phyloP scores from a whole-genome alignment of 1,284 basidiomycete genomes.

The Malassezia cuniculi region DNA sequence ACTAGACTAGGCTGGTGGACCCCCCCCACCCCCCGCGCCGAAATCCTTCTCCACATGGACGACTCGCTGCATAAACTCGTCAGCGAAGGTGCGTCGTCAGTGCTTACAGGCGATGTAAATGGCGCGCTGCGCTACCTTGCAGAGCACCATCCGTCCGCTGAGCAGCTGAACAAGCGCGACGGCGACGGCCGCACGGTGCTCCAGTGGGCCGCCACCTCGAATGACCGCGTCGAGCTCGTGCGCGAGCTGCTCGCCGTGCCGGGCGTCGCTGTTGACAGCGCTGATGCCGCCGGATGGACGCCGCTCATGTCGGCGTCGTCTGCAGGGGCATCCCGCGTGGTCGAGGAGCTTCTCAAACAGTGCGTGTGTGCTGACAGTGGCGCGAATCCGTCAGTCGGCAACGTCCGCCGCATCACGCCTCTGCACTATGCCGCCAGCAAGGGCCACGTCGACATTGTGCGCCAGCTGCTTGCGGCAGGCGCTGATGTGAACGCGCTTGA shows the following conservation, averaged over 20 bases:
- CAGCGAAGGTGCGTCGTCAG: background rate
- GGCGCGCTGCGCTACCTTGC: conserved; percentile 3
- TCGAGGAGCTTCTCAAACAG: conserved; percentile 13
- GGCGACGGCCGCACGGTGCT: conserved; percentile 20
- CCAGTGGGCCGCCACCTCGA: conserved; percentile 18
- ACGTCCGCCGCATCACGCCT: conserved; percentile 15
- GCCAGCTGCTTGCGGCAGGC: conserved; percentile 15
- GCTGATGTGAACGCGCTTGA: conserved; percentile 25
- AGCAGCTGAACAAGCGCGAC: conserved; percentile 10
- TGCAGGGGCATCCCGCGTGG: conserved; percentile 11
- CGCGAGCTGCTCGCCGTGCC: conserved; percentile 9
- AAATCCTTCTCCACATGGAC: too few species aligned
- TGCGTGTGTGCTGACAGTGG: conserved; percentile 8
- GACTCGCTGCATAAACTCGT: background rate
- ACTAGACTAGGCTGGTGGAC: too few species aligned
- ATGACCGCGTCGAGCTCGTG: conserved; percentile 7
- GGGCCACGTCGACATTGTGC: conserved; percentile 22
- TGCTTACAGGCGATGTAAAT: conserved; percentile 2
- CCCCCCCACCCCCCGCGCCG: too few species aligned
- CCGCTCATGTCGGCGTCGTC: conserved; percentile 23
- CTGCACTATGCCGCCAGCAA: conserved; percentile 27
- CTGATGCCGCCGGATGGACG: conserved; percentile 17
- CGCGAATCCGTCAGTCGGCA: conserved; percentile 13
- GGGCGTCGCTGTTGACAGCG: conserved; percentile 4
- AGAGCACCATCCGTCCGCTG: background rate